phyloP scores from a whole-genome alignment of 352 stramenopile genomes.

The Phytophthora ohioensis region DNA sequence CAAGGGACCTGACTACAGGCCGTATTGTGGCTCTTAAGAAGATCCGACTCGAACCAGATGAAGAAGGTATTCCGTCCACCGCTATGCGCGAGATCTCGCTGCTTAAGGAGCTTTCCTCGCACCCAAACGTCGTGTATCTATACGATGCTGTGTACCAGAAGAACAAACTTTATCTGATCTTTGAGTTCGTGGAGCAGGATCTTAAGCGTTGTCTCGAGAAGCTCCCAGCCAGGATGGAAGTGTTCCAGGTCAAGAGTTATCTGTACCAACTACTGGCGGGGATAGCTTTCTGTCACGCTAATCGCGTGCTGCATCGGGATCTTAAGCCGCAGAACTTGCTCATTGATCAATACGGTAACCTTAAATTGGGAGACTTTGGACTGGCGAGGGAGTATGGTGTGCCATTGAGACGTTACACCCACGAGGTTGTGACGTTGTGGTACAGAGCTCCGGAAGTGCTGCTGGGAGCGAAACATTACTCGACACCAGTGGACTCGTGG shows the following conservation, averaged over 20 bases:
- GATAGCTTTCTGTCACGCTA: constrained; percentile 96
- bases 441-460: constrained; percentile 96
- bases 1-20: constrained; percentile 88
- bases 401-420: constrained; percentile 91
- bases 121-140: constrained; percentile 95
- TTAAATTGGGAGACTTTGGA: constrained; percentile 95
- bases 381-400: constrained; percentile 91
- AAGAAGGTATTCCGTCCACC: constrained; percentile 98
- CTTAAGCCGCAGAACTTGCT: constrained; percentile 98
- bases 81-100: constrained; percentile 98
- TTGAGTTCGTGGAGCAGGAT: constrained; percentile 90
- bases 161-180: constrained; percentile 90
- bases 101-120: constrained; percentile 93
- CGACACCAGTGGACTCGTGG: constrained; percentile 94
- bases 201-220: constrained; percentile 93
- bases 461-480: constrained; percentile 95
- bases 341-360: constrained; percentile 86
- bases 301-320: constrained; percentile 97
- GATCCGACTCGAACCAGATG: constrained; percentile 90
- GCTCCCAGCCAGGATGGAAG: constrained; percentile 90
- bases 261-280: constrained; percentile 83
- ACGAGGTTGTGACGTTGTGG: constrained; percentile 97
- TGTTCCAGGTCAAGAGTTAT: constrained; percentile 87
- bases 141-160: constrained; percentile 88
- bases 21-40: constrained; percentile 97